A percentile compares a stretch with the other conserved stretches of the same genome.
Evolutionary conservation across 371 early-diverging fungal species (phyloP).

Genomic region (Gilbertella persicaria): DNA sequence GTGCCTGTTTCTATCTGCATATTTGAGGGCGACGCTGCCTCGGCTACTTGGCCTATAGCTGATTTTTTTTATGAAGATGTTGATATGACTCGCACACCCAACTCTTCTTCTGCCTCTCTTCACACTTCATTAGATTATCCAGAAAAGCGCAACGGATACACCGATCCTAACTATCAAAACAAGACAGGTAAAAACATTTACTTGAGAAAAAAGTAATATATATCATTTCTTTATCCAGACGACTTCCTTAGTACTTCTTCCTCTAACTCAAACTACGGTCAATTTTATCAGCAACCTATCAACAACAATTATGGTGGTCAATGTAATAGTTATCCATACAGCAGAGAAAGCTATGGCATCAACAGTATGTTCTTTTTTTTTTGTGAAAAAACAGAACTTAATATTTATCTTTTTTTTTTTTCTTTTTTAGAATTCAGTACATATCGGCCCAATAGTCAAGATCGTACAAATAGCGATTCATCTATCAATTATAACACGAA

Average conservation of each 20-base stretch:
- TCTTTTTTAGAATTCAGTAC: conserved; percentile 5
- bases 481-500: background rate
- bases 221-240: conserved; percentile 3
- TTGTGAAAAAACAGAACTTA: background rate
- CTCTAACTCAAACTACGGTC: background rate
- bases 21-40: conserved; percentile 24
- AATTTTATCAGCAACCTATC: conserved; percentile 12
- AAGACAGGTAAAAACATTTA: background rate
- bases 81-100: background rate
- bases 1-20: conserved; percentile 33
- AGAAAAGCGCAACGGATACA: background rate
- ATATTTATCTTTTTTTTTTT: background rate
- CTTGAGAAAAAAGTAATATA: background rate
- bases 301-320: too few species aligned
- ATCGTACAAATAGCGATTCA: background rate
- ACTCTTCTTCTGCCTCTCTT: background rate
- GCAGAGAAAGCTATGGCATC: conserved; percentile 3
- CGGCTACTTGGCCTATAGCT: conserved; percentile 30
- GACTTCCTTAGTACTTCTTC: conserved; percentile 16
- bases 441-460: conserved; percentile 4
- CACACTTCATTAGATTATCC: background rate
- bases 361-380: conserved; percentile 11
- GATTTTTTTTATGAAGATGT: conserved; percentile 31
- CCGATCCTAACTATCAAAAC: background rate
- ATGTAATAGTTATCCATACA: background rate